These are phyloP conservation scores for Aspergillus campestris DNA, from an alignment of 495 filamentous ascomycete genomes.

Conservation along the genomic window DNA sequence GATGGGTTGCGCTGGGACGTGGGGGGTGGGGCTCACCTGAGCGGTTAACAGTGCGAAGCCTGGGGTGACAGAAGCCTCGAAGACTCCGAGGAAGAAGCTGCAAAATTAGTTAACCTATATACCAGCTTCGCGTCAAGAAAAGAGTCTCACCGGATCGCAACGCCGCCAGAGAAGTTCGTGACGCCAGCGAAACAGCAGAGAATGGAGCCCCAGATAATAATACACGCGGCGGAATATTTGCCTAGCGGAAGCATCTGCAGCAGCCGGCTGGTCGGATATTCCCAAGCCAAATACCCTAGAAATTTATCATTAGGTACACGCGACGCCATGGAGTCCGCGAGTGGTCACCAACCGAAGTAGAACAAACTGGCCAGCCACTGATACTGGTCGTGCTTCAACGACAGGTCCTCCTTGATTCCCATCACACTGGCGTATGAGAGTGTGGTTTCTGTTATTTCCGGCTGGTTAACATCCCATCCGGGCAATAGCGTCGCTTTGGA, in stretches of 20 bases:
- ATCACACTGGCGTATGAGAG: conserved; percentile 56
- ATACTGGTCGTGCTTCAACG: conserved; percentile 35
- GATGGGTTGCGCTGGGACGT: not conserved
- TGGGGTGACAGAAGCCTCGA: conserved; percentile 55
- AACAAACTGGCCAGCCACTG: conserved; percentile 52
- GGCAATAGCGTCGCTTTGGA: too few relatives aligned
- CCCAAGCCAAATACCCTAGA: conserved; percentile 52
- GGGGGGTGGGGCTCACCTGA: conserved; percentile 20
- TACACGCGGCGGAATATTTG: conserved; percentile 49
- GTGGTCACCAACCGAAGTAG: conserved; percentile 44
- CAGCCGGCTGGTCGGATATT: conserved; percentile 54
- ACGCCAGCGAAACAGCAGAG: conserved; percentile 47
- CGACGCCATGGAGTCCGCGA: too few relatives aligned
- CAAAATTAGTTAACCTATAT: not conserved
- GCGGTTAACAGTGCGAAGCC: conserved; percentile 56
- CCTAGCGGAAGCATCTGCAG: conserved; percentile 51
- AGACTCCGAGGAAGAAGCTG: conserved; percentile 48
- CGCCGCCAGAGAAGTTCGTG: conserved; percentile 37
- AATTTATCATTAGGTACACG: not conserved
- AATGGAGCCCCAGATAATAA: conserved; percentile 50
- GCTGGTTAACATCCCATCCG: not conserved
- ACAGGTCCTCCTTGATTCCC: conserved; percentile 46
- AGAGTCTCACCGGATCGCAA: conserved; percentile 38
- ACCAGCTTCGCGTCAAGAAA: not conserved
- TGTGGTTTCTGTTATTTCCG: conserved; percentile 41